Conservation (phyloP, 495 filamentous ascomycete genomes). For the Rostrohypoxylon terebratum region DNA sequence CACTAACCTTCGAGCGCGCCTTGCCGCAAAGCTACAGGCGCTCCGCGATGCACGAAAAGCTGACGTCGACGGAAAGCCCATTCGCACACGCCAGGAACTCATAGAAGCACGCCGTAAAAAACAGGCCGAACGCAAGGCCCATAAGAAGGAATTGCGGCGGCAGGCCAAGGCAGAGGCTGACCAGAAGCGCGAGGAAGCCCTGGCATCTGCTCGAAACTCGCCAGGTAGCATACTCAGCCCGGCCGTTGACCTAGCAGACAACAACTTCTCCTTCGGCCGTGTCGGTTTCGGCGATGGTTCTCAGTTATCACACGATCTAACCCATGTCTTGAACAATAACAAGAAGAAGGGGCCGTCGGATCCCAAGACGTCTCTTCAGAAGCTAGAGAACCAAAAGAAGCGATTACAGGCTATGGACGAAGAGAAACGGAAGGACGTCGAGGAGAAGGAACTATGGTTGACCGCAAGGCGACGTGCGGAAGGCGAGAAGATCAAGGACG, state of each 20-base stretch:
- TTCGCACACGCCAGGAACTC: slow-evolving; percentile 85
- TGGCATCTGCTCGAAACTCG: slow-evolving; percentile 71
- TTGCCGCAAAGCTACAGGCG: slow-evolving; percentile 82
- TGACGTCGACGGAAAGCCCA: slow-evolving; percentile 82
- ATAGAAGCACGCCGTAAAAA: slow-evolving; percentile 89
- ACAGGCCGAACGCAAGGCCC: slow-evolving; percentile 82
- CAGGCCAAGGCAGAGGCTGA: slow-evolving; percentile 82
- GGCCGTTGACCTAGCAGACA: slow-evolving; percentile 71
- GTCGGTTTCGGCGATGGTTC: slow-evolving; percentile 89
- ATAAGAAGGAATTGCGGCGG: slow-evolving; percentile 83
- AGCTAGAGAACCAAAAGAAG: slow-evolving; percentile 77
- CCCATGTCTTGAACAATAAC: slow-evolving; percentile 63
- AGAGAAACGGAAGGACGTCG: slow-evolving; percentile 82
- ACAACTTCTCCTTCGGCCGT: slow-evolving; percentile 82
- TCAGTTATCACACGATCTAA: slow-evolving; percentile 73
- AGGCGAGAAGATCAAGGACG: slow-evolving; percentile 90
- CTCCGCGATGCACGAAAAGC: slow-evolving; percentile 86
- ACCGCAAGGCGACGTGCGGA: slow-evolving; percentile 89
- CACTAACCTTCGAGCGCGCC: slow-evolving; percentile 75
- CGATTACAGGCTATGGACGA: slow-evolving; percentile 76
- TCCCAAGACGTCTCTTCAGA: slow-evolving; percentile 75
- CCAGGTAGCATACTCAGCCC: slow-evolving; percentile 71
- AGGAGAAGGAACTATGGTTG: slow-evolving; percentile 94
- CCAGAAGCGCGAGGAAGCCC: slow-evolving; percentile 72
- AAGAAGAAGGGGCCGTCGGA: slow-evolving; percentile 84